Percentiles rank a stretch among this genome's conserved stretches.
These are phyloP conservation scores for Harringtonia aguacate DNA, from an alignment of 2,329 filamentous ascomycete species.

Conservation along the genomic window DNA sequence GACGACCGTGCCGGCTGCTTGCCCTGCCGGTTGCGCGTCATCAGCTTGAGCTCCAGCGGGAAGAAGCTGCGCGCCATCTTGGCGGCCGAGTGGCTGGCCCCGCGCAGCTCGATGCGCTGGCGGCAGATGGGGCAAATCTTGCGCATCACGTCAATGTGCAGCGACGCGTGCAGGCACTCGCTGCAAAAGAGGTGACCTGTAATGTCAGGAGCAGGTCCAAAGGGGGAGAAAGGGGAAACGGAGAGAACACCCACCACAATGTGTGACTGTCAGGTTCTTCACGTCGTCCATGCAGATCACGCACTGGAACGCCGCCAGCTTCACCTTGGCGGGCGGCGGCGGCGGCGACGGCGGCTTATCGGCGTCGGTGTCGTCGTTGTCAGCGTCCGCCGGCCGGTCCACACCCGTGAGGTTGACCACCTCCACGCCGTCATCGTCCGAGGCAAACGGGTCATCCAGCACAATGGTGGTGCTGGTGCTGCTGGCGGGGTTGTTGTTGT, in stretches of 20 bases:
- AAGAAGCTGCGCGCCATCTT: conserved; percentile 42
- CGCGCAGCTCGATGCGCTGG: conserved; percentile 37
- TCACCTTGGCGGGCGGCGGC: conserved; percentile 34
- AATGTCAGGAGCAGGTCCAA: conserved; percentile 3
- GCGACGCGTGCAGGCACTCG: conserved; percentile 49
- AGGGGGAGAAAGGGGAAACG: neutral
- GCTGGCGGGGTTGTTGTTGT: too few species aligned
- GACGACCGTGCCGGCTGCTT: conserved; percentile 24
- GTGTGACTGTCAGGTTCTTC: conserved; percentile 48
- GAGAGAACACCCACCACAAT: conserved; percentile 46
- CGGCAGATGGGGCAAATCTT: conserved; percentile 55
- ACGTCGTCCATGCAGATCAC: conserved; percentile 58
- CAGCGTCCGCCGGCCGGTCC: conserved; percentile 5
- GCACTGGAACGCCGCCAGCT: conserved; percentile 49
- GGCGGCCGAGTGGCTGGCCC: conserved; percentile 19
- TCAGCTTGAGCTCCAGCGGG: conserved; percentile 51
- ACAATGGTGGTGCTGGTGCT: neutral
- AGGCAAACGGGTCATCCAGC: conserved; percentile 7
- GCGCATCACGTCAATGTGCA: conserved; percentile 43
- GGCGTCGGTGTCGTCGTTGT: neutral
- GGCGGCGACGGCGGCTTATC: too few species aligned
- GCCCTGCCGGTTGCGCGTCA: conserved; percentile 43
- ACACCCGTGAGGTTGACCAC: conserved; percentile 24
- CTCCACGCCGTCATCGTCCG: conserved; percentile 15
- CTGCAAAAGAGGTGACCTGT: conserved; percentile 55